These are phyloP conservation scores for Cucurbitaria berberidis DNA, from an alignment of 2,329 filamentous ascomycete genomes.

Conservation along the genomic window DNA sequence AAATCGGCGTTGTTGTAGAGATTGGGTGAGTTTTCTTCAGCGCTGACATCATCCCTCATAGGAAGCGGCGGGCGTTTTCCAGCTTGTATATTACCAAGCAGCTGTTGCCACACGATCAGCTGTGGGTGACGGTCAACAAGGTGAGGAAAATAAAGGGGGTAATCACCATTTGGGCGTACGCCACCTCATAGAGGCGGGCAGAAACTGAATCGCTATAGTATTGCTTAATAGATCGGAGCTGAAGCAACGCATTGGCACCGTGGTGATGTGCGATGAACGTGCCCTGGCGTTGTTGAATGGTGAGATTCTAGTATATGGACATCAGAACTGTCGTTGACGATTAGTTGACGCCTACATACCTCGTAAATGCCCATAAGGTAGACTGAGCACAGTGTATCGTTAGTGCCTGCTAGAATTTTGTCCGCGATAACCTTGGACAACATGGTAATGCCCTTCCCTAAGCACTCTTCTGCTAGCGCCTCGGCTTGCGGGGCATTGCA, in stretches of 20 bases:
- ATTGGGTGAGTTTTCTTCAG: slow-evolving; percentile 17
- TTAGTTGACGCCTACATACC: slow-evolving; percentile 13
- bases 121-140: background rate
- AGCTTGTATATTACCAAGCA: slow-evolving; percentile 35
- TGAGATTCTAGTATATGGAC: slow-evolving; percentile 28
- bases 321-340: background rate
- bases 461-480: slow-evolving; percentile 28
- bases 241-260: slow-evolving; percentile 37
- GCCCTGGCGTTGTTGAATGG: slow-evolving; percentile 23
- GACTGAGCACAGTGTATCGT: slow-evolving; percentile 33
- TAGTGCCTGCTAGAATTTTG: slow-evolving; percentile 23
- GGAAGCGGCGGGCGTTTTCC: slow-evolving; percentile 32
- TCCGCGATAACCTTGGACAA: slow-evolving; percentile 33
- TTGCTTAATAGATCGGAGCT: slow-evolving; percentile 32
- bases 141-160: background rate
- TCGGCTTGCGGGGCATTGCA: slow-evolving; percentile 32
- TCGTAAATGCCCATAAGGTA: slow-evolving; percentile 42
- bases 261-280: slow-evolving; percentile 34
- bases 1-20: slow-evolving; percentile 29
- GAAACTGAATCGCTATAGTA: slow-evolving; percentile 33
- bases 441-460: slow-evolving; percentile 29
- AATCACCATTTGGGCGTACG: slow-evolving; percentile 35
- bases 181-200: slow-evolving; percentile 35
- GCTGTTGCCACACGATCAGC: slow-evolving; percentile 27
- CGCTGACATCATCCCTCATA: slow-evolving; percentile 20